Percentiles rank a stretch among this genome's conserved stretches.
Evolutionary conservation across 139 green algal genomes (phyloP).

Genomic region (Chlamydomonas sphaeroides): DNA sequence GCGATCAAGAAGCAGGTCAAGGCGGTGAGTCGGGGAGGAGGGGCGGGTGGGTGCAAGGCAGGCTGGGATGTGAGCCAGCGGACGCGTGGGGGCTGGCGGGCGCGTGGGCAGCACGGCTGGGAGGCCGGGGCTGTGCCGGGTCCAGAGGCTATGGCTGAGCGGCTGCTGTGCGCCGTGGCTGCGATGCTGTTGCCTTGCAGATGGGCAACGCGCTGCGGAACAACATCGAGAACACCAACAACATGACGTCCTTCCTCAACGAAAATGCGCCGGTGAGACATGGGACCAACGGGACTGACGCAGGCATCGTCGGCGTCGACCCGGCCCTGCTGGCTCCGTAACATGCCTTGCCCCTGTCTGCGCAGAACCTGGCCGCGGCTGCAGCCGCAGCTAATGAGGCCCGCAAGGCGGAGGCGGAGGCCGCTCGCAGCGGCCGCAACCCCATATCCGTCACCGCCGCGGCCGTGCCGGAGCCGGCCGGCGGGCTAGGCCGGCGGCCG

Average conservation of each 20-base stretch:
- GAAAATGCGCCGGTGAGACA: slow-evolving; percentile 25
- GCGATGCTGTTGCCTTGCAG: not conserved
- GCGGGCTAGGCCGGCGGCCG: not conserved
- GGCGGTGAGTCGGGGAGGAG: not conserved
- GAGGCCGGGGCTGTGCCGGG: too few relatives aligned
- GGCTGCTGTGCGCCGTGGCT: too few relatives aligned
- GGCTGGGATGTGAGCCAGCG: too few relatives aligned
- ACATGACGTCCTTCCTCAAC: slow-evolving; percentile 25
- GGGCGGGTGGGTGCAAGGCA: not conserved
- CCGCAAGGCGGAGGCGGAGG: too few relatives aligned
- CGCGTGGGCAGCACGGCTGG: too few relatives aligned
- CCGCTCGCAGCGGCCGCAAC: slow-evolving; percentile 17
- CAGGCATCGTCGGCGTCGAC: too few relatives aligned
- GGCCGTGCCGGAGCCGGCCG: slow-evolving; percentile 9
- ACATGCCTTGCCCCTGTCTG: too few relatives aligned
- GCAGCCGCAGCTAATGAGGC: not conserved
- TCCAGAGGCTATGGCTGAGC: too few relatives aligned
- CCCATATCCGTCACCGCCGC: not conserved
- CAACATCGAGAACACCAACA: slow-evolving; percentile 35
- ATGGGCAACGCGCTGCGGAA: slow-evolving; percentile 22
- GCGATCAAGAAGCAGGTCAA: slow-evolving; percentile 31
- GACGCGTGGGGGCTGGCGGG: too few relatives aligned
- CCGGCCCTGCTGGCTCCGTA: too few relatives aligned
- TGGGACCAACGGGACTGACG: too few relatives aligned
- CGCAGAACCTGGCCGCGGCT: too few relatives aligned